These are phyloP conservation scores for Marasmius fiardii DNA, from an alignment of 1,284 basidiomycete genomes.

Conservation along the genomic window DNA sequence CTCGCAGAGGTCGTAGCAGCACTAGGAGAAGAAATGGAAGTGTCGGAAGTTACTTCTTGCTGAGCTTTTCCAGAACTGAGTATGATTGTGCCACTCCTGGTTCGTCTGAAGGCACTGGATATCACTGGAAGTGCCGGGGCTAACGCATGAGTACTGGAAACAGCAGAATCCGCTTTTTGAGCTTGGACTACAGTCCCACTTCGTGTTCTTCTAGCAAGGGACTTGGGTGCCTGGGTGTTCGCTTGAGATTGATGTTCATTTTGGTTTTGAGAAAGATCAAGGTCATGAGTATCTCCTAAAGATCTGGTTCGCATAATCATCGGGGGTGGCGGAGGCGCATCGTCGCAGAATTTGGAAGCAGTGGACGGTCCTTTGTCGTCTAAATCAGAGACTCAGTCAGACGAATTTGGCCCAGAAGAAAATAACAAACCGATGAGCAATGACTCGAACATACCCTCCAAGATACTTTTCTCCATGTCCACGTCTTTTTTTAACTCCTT, in stretches of 20 bases:
- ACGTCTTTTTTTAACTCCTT: neutral
- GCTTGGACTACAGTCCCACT: constrained; percentile 14
- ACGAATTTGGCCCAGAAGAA: neutral
- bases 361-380: neutral
- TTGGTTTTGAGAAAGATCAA: neutral
- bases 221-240: neutral
- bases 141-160: neutral
- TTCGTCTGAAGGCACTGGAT: constrained; percentile 24
- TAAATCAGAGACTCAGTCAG: neutral
- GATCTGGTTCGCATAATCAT: neutral
- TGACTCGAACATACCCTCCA: constrained; percentile 11
- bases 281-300: neutral
- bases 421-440: constrained; percentile 9
- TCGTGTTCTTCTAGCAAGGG: constrained; percentile 11
- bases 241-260: too few relatives aligned
- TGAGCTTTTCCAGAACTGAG: constrained; percentile 19
- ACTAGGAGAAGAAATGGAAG: neutral
- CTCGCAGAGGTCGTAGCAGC: neutral
- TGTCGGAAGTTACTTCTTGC: neutral
- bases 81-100: constrained; percentile 39
- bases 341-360: neutral
- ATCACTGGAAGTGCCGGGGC: constrained; percentile 1
- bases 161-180: neutral
- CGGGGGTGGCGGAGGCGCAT: neutral
- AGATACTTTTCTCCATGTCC: neutral